phyloP scores from a whole-genome alignment of 306 rosid genomes.

The Castanopsis chinensis region DNA sequence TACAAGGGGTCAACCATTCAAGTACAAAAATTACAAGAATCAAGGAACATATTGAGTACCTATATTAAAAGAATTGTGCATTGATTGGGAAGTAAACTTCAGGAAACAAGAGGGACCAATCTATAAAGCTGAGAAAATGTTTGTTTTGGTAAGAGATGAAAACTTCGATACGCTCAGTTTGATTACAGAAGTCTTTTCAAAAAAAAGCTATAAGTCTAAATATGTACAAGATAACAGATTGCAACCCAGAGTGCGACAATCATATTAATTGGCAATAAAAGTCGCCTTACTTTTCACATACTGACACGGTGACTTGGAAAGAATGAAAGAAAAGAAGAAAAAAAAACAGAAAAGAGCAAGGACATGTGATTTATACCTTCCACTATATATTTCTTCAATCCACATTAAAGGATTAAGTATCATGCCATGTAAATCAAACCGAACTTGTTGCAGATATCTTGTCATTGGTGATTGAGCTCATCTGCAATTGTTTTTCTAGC shows the following conservation, averaged over 20 bases:
- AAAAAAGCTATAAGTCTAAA: not conserved
- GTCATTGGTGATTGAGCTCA: slow-evolving; percentile 42
- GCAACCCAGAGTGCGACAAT: not conserved
- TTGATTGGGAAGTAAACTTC: not conserved
- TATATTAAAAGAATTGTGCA: not conserved
- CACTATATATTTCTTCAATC: not conserved
- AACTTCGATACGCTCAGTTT: not conserved
- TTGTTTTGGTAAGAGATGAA: not conserved
- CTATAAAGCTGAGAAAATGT: too few relatives aligned
- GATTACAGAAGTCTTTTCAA: not conserved
- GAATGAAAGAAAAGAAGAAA: not conserved
- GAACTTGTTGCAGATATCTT: slow-evolving; percentile 24
- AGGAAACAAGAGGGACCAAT: not conserved
- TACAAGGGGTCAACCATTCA: too few relatives aligned
- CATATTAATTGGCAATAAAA: not conserved
- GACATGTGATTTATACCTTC: slow-evolving; percentile 4
- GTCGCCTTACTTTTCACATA: not conserved
- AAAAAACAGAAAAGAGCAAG: not conserved
- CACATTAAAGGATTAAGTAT: slow-evolving; percentile 4
- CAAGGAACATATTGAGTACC: not conserved
- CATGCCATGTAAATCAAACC: slow-evolving; percentile 21
- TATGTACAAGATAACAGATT: not conserved
- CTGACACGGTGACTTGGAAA: not conserved
- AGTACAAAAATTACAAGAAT: too few relatives aligned
- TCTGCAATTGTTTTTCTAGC: slow-evolving; percentile 64